Conservation (phyloP, 2,329 filamentous ascomycete genomes). For the Leptodontidium sp. region DNA sequence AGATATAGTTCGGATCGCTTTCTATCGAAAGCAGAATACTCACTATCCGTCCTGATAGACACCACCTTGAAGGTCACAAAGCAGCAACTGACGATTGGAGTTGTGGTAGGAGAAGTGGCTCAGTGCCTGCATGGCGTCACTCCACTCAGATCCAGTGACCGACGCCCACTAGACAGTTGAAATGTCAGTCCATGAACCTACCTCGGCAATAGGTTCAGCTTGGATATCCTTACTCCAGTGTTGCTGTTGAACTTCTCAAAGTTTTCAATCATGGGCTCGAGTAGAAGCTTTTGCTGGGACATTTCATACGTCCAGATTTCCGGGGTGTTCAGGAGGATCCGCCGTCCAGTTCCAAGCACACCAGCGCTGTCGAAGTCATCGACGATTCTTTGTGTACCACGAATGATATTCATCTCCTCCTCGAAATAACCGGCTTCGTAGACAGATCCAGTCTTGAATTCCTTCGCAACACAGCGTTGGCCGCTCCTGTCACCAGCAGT, state of each 20-base stretch:
- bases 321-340: background rate
- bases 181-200: background rate
- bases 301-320: background rate
- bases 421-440: background rate
- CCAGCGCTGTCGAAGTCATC: background rate
- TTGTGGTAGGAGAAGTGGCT: conserved; percentile 2
- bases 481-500: background rate
- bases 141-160: background rate
- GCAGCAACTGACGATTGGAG: background rate
- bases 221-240: background rate
- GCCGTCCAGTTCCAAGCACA: background rate
- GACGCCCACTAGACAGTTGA: background rate
- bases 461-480: conserved; percentile 3
- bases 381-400: background rate
- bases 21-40: background rate
- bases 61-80: background rate
- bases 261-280: background rate
- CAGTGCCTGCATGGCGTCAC: background rate
- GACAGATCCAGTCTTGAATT: background rate
- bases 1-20: background rate
- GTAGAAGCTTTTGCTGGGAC: background rate
- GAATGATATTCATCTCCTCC: background rate
- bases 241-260: conserved; percentile 6
- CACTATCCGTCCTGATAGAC: background rate
- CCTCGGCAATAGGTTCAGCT: background rate